phyloP scores from a whole-genome alignment of 2,329 filamentous ascomycete species.

The Claviceps purpurea region DNA sequence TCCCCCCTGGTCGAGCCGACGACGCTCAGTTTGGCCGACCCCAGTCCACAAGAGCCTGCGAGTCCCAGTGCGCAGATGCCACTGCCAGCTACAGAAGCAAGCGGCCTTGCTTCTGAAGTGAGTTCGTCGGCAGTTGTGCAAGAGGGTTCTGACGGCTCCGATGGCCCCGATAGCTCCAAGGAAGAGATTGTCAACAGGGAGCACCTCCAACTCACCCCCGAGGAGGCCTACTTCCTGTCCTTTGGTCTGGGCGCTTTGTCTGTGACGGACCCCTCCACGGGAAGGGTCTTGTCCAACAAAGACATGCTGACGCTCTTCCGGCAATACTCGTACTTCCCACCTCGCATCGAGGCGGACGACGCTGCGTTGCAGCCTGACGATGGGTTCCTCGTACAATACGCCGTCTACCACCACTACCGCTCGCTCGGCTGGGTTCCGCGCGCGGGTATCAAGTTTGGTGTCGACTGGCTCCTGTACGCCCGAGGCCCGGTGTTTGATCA shows the following conservation, averaged over 20 bases:
- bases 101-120: background rate
- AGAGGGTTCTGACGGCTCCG: background rate
- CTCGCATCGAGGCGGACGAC: slow-evolving; percentile 24
- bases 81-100: background rate
- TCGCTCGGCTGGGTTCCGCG: slow-evolving; percentile 91
- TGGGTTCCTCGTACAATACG: slow-evolving; percentile 74
- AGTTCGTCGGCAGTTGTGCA: background rate
- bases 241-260: slow-evolving; percentile 67
- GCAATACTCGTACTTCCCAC: slow-evolving; percentile 55
- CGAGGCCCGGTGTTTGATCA: slow-evolving; percentile 89
- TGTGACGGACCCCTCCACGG: slow-evolving; percentile 39
- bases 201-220: slow-evolving; percentile 79
- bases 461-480: slow-evolving; percentile 89
- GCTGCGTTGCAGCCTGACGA: slow-evolving; percentile 56
- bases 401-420: slow-evolving; percentile 89
- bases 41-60: slow-evolving; percentile 28
- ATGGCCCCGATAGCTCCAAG: background rate
- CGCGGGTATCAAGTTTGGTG: slow-evolving; percentile 84
- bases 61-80: slow-evolving; percentile 7
- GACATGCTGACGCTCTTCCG: slow-evolving; percentile 56
- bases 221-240: slow-evolving; percentile 82
- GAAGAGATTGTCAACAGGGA: slow-evolving; percentile 42
- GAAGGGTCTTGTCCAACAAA: slow-evolving; percentile 32
- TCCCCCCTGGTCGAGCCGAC: slow-evolving; percentile 53
- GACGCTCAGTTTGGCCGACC: slow-evolving; percentile 40